Base-by-base conservation (phyloP, 2,329 filamentous ascomycete species). In the Fusarium sp. region DNA sequence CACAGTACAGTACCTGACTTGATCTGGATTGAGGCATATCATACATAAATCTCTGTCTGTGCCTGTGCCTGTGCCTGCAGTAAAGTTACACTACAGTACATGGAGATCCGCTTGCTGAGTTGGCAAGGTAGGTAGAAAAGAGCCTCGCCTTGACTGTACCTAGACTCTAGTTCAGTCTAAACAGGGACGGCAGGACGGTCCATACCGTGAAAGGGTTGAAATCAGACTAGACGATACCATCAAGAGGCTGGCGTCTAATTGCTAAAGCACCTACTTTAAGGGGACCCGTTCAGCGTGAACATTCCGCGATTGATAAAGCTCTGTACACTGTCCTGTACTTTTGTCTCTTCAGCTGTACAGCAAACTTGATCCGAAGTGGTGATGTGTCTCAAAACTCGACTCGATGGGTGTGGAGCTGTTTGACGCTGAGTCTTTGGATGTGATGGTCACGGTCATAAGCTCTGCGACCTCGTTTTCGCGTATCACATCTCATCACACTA, bases 21-120 rank as follows among this genome's bases (percentile, higher is more conserved):
- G 22, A 44, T 44, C 41, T 47, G 25, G n/a, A 18, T 53, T 53
- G 49, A 53, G 49, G 49, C 49, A 53, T 53, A 53, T 53, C 49
- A 29, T 43, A 43, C 49, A 43, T 43, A 43, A 53, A 53, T 53
- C 49, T 53, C 27, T 55, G 22, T 45, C 6, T 48, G 46, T 48
- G 46, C 30, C 25, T 48, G 30, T 32, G 41, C 48, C 25, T 40
- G 46, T 46, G 48, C 25, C 65, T 71, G 68, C 68, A 59, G 63
- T 70, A 41, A 59, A 41, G 41, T 55, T 48, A 59, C 65, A 67
- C 49, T 48, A 38, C 30, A 44, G 25, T 57, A 24, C 49, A 53
- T n/a, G n/a, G 30, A 57, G 54, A 57, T 69, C 70, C 70, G 70
- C 73, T 68, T 74, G 68, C 56, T 74, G 72, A 70, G 72, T 51